Evolutionary conservation across 257 asterid species (phyloP), one percentile per base, ranked within the genome.

Genomic region (Solanum medicagineum): DNA sequence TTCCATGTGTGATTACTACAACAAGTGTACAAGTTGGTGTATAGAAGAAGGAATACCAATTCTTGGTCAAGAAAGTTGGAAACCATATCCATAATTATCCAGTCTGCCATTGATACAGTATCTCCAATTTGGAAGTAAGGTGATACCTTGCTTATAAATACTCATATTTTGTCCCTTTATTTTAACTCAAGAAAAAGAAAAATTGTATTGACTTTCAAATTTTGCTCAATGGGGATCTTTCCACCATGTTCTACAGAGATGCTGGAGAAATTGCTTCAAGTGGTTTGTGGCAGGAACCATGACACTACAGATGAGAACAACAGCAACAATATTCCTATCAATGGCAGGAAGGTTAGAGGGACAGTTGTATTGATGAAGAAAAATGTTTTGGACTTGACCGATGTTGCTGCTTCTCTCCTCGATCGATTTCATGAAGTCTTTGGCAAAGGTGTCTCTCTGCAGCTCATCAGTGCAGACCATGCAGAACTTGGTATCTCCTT

Each of bases 371-470:
- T 96, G 94, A 88, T 81, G 93, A 92, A 93, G 90, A 96, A 94
- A 91, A 94, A 91, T 73, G 87, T 87, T 7, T 14, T 89, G 92
- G 98, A 93, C 86, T 89, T 84, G 42, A 91, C 88, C 1, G 95
- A 94, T 81, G 44, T 87, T 0, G 77, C 88, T 10, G 90, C 97
- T 40, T 90, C 97, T 0, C 1, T 91, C 13, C 75, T 92, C 10
- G 99, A 96, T 87, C 93, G 93, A 15, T 1, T 94, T 63, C 80
- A 91, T 13, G 98, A 96, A 88, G 81, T 91, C 26, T 85, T 91
- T 12, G 94, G 94, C 40, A 90, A 86, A 90, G 92, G 94, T 12
- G 92, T 96, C 26, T 89, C 93, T 0, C 56, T 96, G 7, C 97
- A 92, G 91, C 97, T 96, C 47, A 84, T 96, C 90, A 93, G 97